Evolutionary conservation across 345 rosid species (phyloP), one percentile per base, ranked within the genome.

Genomic region (Dipteronia dyeriana): DNA sequence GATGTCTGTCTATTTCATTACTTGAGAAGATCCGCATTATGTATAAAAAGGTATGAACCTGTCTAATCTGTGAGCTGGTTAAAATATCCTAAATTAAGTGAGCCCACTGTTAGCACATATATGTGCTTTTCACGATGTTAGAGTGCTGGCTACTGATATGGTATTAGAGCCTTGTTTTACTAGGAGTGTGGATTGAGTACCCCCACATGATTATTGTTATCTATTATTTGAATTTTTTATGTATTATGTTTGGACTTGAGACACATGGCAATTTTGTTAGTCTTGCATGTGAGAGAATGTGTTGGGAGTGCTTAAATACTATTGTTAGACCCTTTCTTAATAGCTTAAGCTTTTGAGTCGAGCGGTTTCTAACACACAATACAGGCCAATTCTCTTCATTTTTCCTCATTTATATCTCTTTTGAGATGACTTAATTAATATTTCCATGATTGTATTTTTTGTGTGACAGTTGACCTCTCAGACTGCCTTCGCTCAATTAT

Each of bases 401-500:
- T 79, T 20, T 53, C 22, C 20, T 20, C 2, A 1, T 59, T 70
- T 79, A 43, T 71, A 51, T n/a, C 9, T 8, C 73, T 39, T 56
- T 72, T 66, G 49, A 57, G 20, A 67, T 80, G 73, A 51, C 77
- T 61, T 71, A 56, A 43, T 74, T 45, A 81, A 57, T 64, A 53
- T 72, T 77, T 78, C 70, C 73, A 22, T 63, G 53, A 54, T 79
- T 75, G 39, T 77, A 62, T 75, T 51, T 84, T 16, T 74, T 68
- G 53, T 87, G 73, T 79, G 76, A 77, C 90, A 95, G 98, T 82
- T 95, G 84, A 88, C 80, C 76, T 74, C 79, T 71, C 97, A 85
- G 83, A 90, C 88, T 85, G 91, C 94, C 73, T 93, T 95, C 84
- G 87, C 91, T 75, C 95, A 92, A 78, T 80, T 96, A 82, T 47